Percentiles rank a stretch among this genome's conserved stretches.
phyloP scores from a whole-genome alignment of 352 stramenopile species.

The Globisporangium echinulatum region DNA sequence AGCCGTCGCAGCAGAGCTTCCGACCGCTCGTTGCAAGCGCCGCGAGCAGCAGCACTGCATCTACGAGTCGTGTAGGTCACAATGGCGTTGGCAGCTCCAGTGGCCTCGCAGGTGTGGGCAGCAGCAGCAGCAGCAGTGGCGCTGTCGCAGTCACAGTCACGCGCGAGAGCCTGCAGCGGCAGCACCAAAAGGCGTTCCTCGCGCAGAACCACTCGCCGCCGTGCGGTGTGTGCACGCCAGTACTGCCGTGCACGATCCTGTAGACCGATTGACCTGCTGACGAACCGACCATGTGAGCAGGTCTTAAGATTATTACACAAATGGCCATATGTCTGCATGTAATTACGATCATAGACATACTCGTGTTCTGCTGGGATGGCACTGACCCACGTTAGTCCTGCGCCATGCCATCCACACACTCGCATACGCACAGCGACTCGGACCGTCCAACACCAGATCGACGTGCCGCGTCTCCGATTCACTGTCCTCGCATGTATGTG shows the following conservation, averaged over 20 bases:
- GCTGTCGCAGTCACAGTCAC: conserved; percentile 52
- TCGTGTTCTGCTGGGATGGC: too few relatives aligned
- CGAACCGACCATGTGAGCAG: too few relatives aligned
- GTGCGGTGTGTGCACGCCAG: conserved; percentile 45
- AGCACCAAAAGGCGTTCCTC: conserved; percentile 80
- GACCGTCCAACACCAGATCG: too few relatives aligned
- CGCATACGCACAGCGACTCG: too few relatives aligned
- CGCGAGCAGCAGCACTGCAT: conserved; percentile 6
- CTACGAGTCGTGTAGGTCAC: neutral
- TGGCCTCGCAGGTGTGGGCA: neutral
- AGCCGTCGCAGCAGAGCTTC: conserved; percentile 84
- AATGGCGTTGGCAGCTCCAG: neutral
- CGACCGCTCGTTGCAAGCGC: conserved; percentile 16
- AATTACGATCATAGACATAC: too few relatives aligned
- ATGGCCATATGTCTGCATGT: too few relatives aligned
- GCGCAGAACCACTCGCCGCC: conserved; percentile 61
- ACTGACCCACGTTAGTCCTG: too few relatives aligned
- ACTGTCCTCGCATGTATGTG: too few relatives aligned
- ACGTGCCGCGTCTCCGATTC: too few relatives aligned
- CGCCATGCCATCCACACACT: too few relatives aligned
- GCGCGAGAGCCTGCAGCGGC: conserved; percentile 72
- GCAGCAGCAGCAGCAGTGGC: neutral
- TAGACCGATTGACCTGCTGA: conserved; percentile 13
- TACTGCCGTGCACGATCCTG: conserved; percentile 45
- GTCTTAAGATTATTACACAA: too few relatives aligned